Evolutionary conservation across 2,329 filamentous ascomycete species (phyloP).

Genomic region (Thermothelomyces thermophilus): DNA sequence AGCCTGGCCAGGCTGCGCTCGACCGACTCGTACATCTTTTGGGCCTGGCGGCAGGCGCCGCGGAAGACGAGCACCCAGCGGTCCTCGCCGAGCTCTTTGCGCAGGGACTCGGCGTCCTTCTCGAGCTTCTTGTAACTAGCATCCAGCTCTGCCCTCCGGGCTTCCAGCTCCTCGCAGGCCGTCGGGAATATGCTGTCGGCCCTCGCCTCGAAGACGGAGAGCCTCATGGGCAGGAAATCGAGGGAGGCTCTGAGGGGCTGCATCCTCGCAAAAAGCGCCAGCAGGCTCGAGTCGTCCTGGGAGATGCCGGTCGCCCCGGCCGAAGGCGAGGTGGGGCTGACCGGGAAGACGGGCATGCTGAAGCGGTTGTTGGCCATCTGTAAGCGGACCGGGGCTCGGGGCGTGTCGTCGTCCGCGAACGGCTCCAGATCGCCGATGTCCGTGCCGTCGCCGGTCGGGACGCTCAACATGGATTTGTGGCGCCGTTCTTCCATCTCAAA

Average conservation of each 20-base stretch:
- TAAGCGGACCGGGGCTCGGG: constrained; percentile 47
- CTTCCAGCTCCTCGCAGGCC: constrained; percentile 81
- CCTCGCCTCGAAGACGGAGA: constrained; percentile 77
- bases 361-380: constrained; percentile 56
- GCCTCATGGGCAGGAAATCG: constrained; percentile 90
- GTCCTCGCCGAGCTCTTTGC: constrained; percentile 89
- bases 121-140: constrained; percentile 83
- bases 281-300: constrained; percentile 79
- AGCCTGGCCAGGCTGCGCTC: constrained; percentile 80
- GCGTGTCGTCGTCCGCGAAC: constrained; percentile 86
- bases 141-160: constrained; percentile 67
- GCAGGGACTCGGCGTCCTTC: constrained; percentile 79
- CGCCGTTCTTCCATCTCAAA: constrained; percentile 98
- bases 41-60: constrained; percentile 81
- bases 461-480: constrained; percentile 67
- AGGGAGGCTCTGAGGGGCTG: constrained; percentile 87
- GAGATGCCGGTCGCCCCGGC: constrained; percentile 48
- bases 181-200: constrained; percentile 78
- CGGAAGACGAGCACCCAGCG: constrained; percentile 94
- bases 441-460: constrained; percentile 53
- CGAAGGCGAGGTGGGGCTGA: constrained; percentile 51
- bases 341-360: constrained; percentile 59
- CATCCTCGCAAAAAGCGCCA: constrained; percentile 90
- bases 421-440: constrained; percentile 89
- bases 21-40: constrained; percentile 96